Evolutionary conservation across 2,329 filamentous ascomycete species (phyloP).

Genomic region (Aspergillus felis): DNA sequence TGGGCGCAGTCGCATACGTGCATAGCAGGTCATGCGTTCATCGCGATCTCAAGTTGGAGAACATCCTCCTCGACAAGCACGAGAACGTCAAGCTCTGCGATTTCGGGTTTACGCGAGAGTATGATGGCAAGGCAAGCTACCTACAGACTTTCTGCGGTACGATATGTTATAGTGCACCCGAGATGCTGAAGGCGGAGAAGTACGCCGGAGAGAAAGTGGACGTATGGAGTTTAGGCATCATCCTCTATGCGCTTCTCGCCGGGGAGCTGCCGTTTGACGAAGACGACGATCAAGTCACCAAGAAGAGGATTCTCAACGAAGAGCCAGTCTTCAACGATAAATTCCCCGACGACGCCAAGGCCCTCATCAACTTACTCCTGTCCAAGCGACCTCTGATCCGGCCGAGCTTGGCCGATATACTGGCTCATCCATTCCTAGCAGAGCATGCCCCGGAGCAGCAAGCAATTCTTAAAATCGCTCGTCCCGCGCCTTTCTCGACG

Average conservation of each 20-base stretch:
- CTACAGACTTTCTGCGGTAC: conserved; percentile 97
- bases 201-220: conserved; percentile 98
- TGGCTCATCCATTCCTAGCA: conserved; percentile 80
- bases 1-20: conserved; percentile 91
- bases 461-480: conserved; percentile 77
- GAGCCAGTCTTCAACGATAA: conserved; percentile 83
- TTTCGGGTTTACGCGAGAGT: conserved; percentile 96
- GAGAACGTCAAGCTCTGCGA: conserved; percentile 97
- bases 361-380: conserved; percentile 73
- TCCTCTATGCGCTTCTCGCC: conserved; percentile 77
- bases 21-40: conserved; percentile 95
- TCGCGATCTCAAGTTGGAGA: conserved; percentile 93
- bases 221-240: conserved; percentile 95
- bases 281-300: conserved; percentile 84
- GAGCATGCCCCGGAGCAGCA: conserved; percentile 87
- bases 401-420: conserved; percentile 77
- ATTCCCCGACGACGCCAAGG: conserved; percentile 71
- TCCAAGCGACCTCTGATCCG: conserved; percentile 85
- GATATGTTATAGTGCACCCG: conserved; percentile 93
- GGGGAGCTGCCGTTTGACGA: conserved; percentile 91
- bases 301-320: conserved; percentile 75
- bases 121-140: conserved; percentile 91
- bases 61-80: conserved; percentile 91
- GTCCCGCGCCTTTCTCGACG: conserved; percentile 78
- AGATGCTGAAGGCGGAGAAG: conserved; percentile 98